Evolutionary conservation across 352 stramenopile genomes (phyloP), one percentile per base, ranked within the genome.

Genomic region (Blastocystis sp.): DNA sequence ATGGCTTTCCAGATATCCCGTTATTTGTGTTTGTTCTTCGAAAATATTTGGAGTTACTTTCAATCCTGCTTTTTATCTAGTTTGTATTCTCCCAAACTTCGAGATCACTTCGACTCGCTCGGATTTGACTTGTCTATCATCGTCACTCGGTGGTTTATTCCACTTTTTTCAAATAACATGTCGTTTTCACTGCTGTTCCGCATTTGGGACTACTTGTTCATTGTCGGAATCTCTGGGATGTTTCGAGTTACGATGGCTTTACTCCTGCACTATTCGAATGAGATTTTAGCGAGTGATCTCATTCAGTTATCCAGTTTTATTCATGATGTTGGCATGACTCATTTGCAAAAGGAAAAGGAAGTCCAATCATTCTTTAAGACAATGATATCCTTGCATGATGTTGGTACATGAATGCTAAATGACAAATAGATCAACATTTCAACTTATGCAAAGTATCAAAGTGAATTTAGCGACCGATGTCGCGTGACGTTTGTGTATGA

Each of bases 81-180:
- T 43, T 20, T 34, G 16, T 69, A 39, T 54, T n/a, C 53, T 78
- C 78, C 78, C 3, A 41, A 79, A n/a, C 18, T 89, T 9, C 53
- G 53, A n/a, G 43, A 30, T 78, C 78, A 89, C 24, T 89, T 89
- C 20, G 78, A 89, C 11, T 47, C 18, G 43, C 26, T 89, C 20
- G 78, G 78, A 20, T 89, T 89, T 30, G 78, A 89, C 45, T 56
- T 89, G n/a, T 79, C 63, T 16, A 89, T 89, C 41, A 53, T 89
- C 34, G 54, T 89, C 20, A 78, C 78, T 16, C 41, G 66, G 20
- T 89, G 78, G 78, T 89, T 89, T n/a, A 79, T 89, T 66, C 63
- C 78, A 20, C 66, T 89, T 18, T 89, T 89, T 78, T 56, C 78
- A 2, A 85, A 65, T 11, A 47, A 30, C 3, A 24, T 85, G 37